Evolutionary conservation across 345 rosid species (phyloP).

Genomic region (Eucalyptus regnans): DNA sequence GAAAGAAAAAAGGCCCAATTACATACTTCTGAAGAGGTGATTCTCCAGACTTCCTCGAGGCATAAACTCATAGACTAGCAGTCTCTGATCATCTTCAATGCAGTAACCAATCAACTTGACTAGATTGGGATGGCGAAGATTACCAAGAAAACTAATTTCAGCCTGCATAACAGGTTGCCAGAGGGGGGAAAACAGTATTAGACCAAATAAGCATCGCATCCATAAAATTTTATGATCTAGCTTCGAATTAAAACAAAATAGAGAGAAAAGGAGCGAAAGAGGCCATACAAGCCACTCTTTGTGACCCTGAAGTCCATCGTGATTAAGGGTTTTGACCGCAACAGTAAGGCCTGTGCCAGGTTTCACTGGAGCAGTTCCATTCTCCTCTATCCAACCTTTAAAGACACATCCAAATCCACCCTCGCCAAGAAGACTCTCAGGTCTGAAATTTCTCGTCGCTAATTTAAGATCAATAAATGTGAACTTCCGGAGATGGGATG

Average conservation of each 20-base stretch:
- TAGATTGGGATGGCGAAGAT: conserved; percentile 61
- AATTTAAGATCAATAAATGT: conserved; percentile 61
- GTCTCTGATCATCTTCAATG: conserved; percentile 70
- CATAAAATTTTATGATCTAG: not conserved
- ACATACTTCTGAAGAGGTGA: conserved; percentile 77
- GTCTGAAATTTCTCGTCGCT: conserved; percentile 77
- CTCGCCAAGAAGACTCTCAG: conserved; percentile 79
- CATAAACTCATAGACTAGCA: conserved; percentile 71
- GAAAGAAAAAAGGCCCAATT: not conserved
- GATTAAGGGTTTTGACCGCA: conserved; percentile 84
- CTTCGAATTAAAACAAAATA: not conserved
- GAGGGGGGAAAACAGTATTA: not conserved
- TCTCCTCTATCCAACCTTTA: conserved; percentile 91
- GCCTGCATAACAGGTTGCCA: conserved; percentile 26
- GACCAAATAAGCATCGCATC: not conserved
- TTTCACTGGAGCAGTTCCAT: conserved; percentile 85
- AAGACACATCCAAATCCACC: conserved; percentile 96
- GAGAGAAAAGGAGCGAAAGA: not conserved
- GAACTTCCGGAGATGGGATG: conserved; percentile 64
- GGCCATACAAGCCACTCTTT: conserved; percentile 85
- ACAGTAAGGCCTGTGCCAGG: conserved; percentile 90
- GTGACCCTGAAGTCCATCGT: conserved; percentile 96
- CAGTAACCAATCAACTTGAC: conserved; percentile 75
- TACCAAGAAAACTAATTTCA: conserved; percentile 68
- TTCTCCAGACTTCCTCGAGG: conserved; percentile 83